Evolutionary conservation across 768 basidiomycete species (phyloP).

Genomic region (Leccinum barrowsii): DNA sequence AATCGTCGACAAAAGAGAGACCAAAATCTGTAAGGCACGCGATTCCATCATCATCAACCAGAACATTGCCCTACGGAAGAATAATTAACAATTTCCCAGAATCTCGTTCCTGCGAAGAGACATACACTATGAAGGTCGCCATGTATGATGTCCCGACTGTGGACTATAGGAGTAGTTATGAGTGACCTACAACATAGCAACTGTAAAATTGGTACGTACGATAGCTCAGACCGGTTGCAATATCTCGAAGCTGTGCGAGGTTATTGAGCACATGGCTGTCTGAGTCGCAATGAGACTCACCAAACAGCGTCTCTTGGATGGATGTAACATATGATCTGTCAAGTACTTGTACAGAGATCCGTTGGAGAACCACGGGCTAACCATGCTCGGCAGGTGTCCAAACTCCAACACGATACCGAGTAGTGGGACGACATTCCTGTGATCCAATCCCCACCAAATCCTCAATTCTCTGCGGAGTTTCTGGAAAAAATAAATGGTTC

Average conservation of each 20-base stretch:
- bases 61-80: constrained; percentile 36
- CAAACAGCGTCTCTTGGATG: constrained; percentile 3
- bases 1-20: constrained; percentile 28
- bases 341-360: constrained; percentile 27
- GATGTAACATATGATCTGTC: background rate
- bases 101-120: background rate
- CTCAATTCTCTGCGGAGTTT: constrained; percentile 28
- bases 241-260: constrained; percentile 15
- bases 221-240: constrained; percentile 21
- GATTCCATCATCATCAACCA: constrained; percentile 36
- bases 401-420: constrained; percentile 30
- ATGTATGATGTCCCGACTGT: constrained; percentile 26
- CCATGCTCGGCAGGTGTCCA: constrained; percentile 29
- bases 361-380: constrained; percentile 32
- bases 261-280: background rate
- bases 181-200: background rate
- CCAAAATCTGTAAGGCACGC: constrained; percentile 52
- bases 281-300: constrained; percentile 6
- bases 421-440: constrained; percentile 30
- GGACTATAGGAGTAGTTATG: constrained; percentile 17
- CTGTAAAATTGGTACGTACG: constrained; percentile 12
- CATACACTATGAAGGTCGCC: constrained; percentile 37
- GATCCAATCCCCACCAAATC: constrained; percentile 16
- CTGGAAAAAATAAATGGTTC: constrained; percentile 1
- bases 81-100: background rate